Evolutionary conservation across 176 grass and related monocot species (phyloP).

Genomic region (Tillandsia leiboldiana): DNA sequence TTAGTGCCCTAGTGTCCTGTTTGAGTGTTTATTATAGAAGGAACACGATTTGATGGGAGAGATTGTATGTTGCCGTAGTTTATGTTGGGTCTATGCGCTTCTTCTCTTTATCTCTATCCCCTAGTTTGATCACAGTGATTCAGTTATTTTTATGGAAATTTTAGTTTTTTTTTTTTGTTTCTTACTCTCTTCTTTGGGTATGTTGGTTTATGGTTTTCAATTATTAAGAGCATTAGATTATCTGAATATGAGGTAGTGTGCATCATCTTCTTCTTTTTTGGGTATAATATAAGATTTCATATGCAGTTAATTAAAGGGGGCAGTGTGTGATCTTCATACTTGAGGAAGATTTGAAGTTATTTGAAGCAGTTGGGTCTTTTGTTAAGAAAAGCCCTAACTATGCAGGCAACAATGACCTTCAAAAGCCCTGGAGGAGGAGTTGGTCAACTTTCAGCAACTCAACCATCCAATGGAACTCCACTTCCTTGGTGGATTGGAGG

Average conservation of each 20-base stretch:
- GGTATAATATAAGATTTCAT: not conserved
- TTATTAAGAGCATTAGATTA: not conserved
- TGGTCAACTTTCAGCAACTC: constrained; percentile 1
- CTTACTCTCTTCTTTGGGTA: not conserved
- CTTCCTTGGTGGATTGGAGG: constrained; percentile 66
- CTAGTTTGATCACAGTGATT: not conserved
- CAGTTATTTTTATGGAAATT: not conserved
- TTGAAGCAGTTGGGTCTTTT: not conserved
- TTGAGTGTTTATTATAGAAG: not conserved
- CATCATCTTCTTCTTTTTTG: not conserved
- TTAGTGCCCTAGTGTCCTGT: not conserved
- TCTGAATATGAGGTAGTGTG: not conserved
- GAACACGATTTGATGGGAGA: not conserved
- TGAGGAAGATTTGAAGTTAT: not conserved
- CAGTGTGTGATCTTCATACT: not conserved
- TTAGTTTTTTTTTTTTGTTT: not conserved
- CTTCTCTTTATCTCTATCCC: not conserved
- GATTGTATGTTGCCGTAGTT: not conserved
- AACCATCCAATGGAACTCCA: constrained; percentile 23
- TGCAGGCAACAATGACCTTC: constrained; percentile 14
- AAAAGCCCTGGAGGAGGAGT: constrained; percentile 9
- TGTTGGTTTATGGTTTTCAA: not conserved
- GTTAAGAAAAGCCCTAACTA: not conserved
- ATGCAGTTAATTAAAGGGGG: not conserved
- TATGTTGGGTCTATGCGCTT: not conserved